Base-by-base conservation (phyloP, 768 basidiomycete genomes). In the Glaciozyma antarctica region DNA sequence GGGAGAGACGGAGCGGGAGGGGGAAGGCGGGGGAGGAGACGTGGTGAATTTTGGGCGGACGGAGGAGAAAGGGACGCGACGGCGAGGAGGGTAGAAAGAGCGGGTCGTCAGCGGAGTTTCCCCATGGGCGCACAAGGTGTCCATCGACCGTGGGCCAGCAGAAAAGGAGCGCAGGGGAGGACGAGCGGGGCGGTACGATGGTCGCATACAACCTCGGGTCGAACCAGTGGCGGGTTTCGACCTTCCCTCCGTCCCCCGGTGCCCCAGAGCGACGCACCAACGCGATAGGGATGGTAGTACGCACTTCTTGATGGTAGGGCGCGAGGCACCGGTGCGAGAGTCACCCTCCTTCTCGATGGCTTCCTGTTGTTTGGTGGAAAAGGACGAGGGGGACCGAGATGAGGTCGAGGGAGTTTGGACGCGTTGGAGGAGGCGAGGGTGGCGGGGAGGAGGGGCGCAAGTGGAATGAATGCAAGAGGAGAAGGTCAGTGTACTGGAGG, bases 261-360 rank as follows among this genome's bases (percentile, higher is more conserved):
- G 19, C 32, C 53, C 30, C 15, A 15, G 21, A 54, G 15, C 32
- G 32, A 34, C 53, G 28, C 16, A 32, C 30, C 28, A 17, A 17
- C 32, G 32, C 16, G 32, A 19, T 5, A 17, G 9, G 24, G 13
- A 22, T 2, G 6, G 28, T 9, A 13, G 22, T 48, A 82, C 82
- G 70, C 64, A 88, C 82, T 88, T 88, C 84, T 92, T 93, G 77
- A 92, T 86, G 10, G 81, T 81, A 26, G 79, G 78, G 56, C 90
- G 82, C 19, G 88, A 90, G 47, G 89, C 89, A 65, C 88, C 89
- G 61, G 78, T 71, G 55, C 86, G 84, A 32, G 80, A 79, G 45
- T 87, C 86, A 49, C 85, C 85, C 70, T 82, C 83, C 75, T 85
- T 79, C 45, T 63, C 49, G 58, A 69, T 63, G 15, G 67, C 67